Evolutionary conservation across 306 rosid genomes (phyloP).

Genomic region (Senna siamea): DNA sequence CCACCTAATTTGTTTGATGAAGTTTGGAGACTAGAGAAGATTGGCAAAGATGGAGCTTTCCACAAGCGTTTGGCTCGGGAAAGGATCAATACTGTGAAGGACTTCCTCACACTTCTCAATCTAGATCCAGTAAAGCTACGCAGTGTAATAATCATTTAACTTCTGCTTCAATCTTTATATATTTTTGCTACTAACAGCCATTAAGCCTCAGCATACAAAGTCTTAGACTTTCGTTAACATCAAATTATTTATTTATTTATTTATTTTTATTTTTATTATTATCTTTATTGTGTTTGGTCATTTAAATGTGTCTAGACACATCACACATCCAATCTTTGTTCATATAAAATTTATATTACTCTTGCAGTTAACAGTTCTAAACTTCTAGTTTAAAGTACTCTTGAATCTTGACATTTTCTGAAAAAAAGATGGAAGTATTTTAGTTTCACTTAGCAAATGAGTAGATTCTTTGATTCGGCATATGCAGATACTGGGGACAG

Average conservation of each 20-base stretch:
- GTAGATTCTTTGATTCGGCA: constrained; percentile 37
- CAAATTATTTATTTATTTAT: too few species aligned
- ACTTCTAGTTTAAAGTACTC: constrained; percentile 17
- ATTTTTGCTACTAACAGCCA: neutral
- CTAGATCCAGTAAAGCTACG: constrained; percentile 81
- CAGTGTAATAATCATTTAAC: constrained; percentile 58
- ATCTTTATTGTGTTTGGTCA: too few species aligned
- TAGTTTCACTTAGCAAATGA: constrained; percentile 33
- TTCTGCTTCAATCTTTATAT: constrained; percentile 2
- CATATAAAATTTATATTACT: constrained; percentile 6
- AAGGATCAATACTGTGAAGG: constrained; percentile 72
- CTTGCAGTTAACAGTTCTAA: neutral
- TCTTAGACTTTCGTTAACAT: too few species aligned
- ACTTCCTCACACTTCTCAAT: constrained; percentile 81
- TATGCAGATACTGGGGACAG: constrained; percentile 87
- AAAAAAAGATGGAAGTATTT: too few species aligned
- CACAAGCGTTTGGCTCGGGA: constrained; percentile 85
- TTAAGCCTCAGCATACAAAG: constrained; percentile 6
- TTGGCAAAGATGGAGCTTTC: constrained; percentile 97
- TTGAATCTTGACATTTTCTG: neutral
- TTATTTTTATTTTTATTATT: too few species aligned
- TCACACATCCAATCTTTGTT: constrained; percentile 1
- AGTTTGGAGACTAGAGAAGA: constrained; percentile 97
- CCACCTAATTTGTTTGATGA: constrained; percentile 90
- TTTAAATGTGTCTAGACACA: too few species aligned